These are phyloP conservation scores for Magnaporthales sp. DNA, from an alignment of 2,329 filamentous ascomycete species.

Conservation along the genomic window DNA sequence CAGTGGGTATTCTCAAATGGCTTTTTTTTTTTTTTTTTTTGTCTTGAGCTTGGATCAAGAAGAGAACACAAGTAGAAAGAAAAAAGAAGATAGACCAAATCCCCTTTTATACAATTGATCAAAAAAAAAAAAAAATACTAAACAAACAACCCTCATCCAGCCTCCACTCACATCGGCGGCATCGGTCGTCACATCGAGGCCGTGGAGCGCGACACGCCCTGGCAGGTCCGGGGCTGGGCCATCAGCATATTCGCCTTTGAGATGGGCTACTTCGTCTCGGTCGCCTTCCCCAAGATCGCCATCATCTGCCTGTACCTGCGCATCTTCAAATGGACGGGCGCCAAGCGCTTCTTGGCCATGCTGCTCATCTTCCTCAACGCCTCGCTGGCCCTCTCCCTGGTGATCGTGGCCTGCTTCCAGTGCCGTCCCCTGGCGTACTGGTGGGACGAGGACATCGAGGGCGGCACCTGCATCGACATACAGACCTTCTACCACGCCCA, in stretches of 20 bases:
- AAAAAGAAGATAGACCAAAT: too few species aligned
- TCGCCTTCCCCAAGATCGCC: slow-evolving; percentile 19
- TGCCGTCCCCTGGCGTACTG: slow-evolving; percentile 14
- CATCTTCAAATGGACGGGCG: slow-evolving; percentile 18
- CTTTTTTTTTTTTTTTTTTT: too few species aligned
- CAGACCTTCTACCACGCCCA: slow-evolving; percentile 18
- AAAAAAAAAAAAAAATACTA: not conserved
- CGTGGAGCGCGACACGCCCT: slow-evolving; percentile 11
- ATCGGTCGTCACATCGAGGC: slow-evolving; percentile 15
- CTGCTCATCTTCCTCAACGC: slow-evolving; percentile 13
- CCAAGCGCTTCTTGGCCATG: slow-evolving; percentile 12
- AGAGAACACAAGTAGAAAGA: too few species aligned
- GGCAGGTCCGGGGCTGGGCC: slow-evolving; percentile 13
- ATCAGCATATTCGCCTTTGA: slow-evolving; percentile 18
- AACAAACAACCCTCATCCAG: not conserved
- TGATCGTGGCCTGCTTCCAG: slow-evolving; percentile 15
- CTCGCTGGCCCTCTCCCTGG: slow-evolving; percentile 14
- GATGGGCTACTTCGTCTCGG: slow-evolving; percentile 18
- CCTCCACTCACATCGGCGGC: slow-evolving; percentile 13
- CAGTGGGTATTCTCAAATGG: too few species aligned
- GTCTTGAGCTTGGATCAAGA: too few species aligned
- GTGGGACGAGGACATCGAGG: slow-evolving; percentile 11
- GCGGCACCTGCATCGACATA: slow-evolving; percentile 14
- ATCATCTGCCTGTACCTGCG: slow-evolving; percentile 22
- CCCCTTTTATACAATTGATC: too few species aligned